Percentiles rank a stretch among this genome's conserved stretches.
Conservation (phyloP, 73 alveolate genomes). For the Paramecium tetraurelia region DNA sequence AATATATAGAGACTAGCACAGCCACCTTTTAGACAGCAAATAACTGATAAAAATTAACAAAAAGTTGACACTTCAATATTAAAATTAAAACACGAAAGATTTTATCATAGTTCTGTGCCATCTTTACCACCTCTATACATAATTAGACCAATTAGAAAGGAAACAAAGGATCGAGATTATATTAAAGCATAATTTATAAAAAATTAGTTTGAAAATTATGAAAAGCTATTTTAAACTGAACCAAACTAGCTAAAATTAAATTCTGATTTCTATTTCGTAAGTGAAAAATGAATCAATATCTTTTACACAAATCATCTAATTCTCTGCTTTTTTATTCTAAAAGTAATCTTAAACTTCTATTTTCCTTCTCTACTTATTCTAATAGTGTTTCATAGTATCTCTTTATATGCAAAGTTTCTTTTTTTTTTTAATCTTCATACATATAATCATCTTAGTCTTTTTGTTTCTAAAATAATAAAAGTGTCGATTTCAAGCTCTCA, state of each 20-base stretch:
- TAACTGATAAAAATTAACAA: background rate
- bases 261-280: background rate
- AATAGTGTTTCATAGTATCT: slow-evolving; percentile 39
- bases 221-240: background rate
- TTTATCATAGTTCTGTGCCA: background rate
- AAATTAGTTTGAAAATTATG: background rate
- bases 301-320: slow-evolving; percentile 33
- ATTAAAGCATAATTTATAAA: background rate
- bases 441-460: slow-evolving; percentile 22
- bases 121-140: background rate
- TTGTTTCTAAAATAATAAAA: background rate
- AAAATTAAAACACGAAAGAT: background rate
- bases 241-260: background rate
- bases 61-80: background rate
- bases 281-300: background rate
- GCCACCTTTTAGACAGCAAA: background rate
- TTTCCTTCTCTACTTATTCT: slow-evolving; percentile 48
- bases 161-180: background rate
- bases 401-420: slow-evolving; percentile 4
- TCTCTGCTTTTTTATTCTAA: slow-evolving; percentile 35
- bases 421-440: slow-evolving; percentile 36
- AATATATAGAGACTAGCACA: background rate
- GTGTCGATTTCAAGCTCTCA: slow-evolving; percentile 12
- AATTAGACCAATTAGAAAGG: background rate
- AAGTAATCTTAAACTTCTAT: slow-evolving; percentile 7